Evolutionary conservation across 2,329 filamentous ascomycete genomes (phyloP), one percentile per base, ranked within the genome.

Genomic region (Tolypocladium tundrense): DNA sequence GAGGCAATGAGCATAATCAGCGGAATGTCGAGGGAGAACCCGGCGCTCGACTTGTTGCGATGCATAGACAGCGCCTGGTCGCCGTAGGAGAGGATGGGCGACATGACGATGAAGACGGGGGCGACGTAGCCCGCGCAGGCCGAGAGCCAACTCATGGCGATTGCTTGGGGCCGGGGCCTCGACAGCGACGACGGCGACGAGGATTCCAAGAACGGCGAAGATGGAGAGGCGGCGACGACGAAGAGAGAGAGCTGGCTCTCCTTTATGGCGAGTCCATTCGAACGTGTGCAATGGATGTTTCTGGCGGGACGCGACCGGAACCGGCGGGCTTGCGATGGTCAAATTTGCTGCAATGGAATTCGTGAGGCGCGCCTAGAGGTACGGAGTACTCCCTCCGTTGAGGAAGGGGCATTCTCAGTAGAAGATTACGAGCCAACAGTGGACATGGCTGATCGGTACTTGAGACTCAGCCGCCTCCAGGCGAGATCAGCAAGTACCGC

Each of bases 1-100:
- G 85, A 88, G 35, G 86, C 84, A 57, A 88, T 79, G 55, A 88
- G 80, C 86, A 88, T 88, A 61, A 88, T 88, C 58, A 88, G 74
- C 39, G 86, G 86, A 51, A 88, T 88, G 65, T 88, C 86, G 61
- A 88, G 77, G 21, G 85, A 88, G 73, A 88, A 88, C 58, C 85
- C 85, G 16, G 82, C 83, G 63, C 84, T 88, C 50, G 83, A 84
- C 69, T 81, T 84, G 58, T 74, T 78, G 65, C 80, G 77, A 66
- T 86, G 79, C 80, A 88, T 88, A 41, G 85, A 80, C 53, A 84
- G 67, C 33, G 81, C 83, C 73, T 87, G 84, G 72, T 88, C 85
- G 66, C 79, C 79, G 70, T 87, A 88, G 57, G 84, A 86, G 45
- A 86, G 73, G 52, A 88, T 75, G 21, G 84, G 85, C 64, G 84